Evolutionary conservation across 1,284 basidiomycete genomes (phyloP).

Genomic region (Ganoderma meredithae): DNA sequence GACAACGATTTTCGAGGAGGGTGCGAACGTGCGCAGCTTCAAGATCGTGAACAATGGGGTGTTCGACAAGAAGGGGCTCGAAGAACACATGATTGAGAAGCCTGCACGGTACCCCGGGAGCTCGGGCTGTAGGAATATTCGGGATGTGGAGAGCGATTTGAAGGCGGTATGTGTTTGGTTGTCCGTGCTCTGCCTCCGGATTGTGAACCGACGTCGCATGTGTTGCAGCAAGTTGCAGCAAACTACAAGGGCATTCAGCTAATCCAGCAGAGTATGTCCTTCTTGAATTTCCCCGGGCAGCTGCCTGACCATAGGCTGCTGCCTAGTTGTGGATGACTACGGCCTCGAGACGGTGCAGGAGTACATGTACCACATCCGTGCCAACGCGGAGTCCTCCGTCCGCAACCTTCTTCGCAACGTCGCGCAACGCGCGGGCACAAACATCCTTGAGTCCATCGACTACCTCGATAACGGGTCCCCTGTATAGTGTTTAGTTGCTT

Average conservation of each 20-base stretch:
- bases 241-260: conserved; percentile 94
- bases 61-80: conserved; percentile 80
- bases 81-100: conserved; percentile 85
- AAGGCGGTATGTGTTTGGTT: conserved; percentile 72
- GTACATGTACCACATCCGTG: conserved; percentile 92
- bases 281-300: not conserved
- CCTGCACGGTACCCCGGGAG: conserved; percentile 87
- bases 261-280: conserved; percentile 69
- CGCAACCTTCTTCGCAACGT: conserved; percentile 84
- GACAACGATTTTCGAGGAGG: conserved; percentile 92
- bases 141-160: conserved; percentile 91
- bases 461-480: conserved; percentile 91
- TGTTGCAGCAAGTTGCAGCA: conserved; percentile 88
- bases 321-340: conserved; percentile 85
- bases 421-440: conserved; percentile 71
- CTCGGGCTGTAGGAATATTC: conserved; percentile 83
- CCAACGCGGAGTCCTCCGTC: conserved; percentile 91
- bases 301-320: not conserved
- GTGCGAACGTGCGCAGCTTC: conserved; percentile 92
- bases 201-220: not conserved
- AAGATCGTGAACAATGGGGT: conserved; percentile 89
- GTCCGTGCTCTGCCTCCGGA: not conserved
- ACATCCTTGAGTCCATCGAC: conserved; percentile 75
- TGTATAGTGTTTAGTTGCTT: conserved; percentile 46
- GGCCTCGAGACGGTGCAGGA: conserved; percentile 87